Evolutionary conservation across 208 protist genomes (phyloP).

Genomic region (Acanthamoeba culbertsoni): DNA sequence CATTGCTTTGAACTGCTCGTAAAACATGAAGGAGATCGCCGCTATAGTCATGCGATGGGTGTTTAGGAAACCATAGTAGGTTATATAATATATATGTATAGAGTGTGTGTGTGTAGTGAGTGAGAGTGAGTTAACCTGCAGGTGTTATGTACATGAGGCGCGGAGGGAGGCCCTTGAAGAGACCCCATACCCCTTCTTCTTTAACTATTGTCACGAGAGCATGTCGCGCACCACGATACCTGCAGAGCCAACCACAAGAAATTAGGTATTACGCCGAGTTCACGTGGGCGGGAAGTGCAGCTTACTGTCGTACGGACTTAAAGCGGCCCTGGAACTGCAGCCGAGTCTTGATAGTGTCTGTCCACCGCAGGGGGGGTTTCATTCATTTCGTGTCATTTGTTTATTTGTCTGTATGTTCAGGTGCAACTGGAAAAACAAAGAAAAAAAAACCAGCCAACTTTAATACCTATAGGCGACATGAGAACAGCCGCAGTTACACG

Average conservation of each 20-base stretch:
- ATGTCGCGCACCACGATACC: not conserved
- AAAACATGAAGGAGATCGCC: conserved; percentile 38
- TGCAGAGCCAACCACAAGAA: not conserved
- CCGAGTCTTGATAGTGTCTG: conserved; percentile 17
- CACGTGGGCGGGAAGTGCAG: not conserved
- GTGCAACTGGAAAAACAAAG: too few species aligned
- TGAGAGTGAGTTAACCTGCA: not conserved
- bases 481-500: not conserved
- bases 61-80: too few species aligned
- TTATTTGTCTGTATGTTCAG: too few species aligned
- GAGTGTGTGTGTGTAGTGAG: not conserved
- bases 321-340: conserved; percentile 25
- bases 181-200: not conserved
- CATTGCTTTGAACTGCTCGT: conserved; percentile 17
- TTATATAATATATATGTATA: not conserved
- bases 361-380: not conserved
- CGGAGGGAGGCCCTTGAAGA: conserved; percentile 34
- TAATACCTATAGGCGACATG: conserved; percentile 24
- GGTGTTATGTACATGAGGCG: not conserved
- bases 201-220: not conserved
- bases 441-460: not conserved
- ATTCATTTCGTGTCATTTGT: too few species aligned
- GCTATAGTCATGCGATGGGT: too few species aligned
- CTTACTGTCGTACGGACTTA: conserved; percentile 10
- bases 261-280: not conserved